Evolutionary conservation across 2,329 filamentous ascomycete species (phyloP), one percentile per base, ranked within the genome.

Genomic region (Hypomyces rosellus): DNA sequence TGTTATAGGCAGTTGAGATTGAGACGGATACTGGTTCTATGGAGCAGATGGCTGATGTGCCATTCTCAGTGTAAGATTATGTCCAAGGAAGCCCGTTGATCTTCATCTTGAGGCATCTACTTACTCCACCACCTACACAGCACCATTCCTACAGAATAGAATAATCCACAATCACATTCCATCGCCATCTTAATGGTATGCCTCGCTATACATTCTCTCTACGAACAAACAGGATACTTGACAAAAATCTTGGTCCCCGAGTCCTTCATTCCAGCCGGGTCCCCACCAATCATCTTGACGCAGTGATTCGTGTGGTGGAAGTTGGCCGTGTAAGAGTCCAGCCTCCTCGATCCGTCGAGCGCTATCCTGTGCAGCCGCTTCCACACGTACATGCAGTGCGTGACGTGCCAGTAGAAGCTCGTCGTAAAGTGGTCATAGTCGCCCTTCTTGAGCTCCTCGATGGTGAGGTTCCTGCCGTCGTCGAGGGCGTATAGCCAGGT

Each of bases 251-350:
- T 57, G 14, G 55, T 56, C 7, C 55, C 53, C 37, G 50, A 57
- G 9, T 52, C 47, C 46, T 54, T 53, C 50, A 54, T 51, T 3
- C 46, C 53, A 3, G 40, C 47, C 3, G 50, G 38, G 20, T 52
- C 22, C 0, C 53, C 55, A 3, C 49, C 55, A 42, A 59, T 57
- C 54, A 58, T 54, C 20, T 58, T 43, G 16, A 58, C 55, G 20
- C 58, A 58, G 41, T 60, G 58, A 25, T 49, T 55, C 9, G 57
- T 59, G 40, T 60, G 57, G 33, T 55, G 50, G 7, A 49, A 52
- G 33, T 59, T 54, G 2, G 54, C 57, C 39, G 57, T 59, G 40
- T 59, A 58, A 15, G 57, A 58, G 36, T 58, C 57, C 40, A 59
- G 20, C 46, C 53, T 47, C 38, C 38, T 46, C 4, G 22, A 47